Base-by-base conservation (phyloP, 495 filamentous ascomycete species). In the Penicillium arizonense region DNA sequence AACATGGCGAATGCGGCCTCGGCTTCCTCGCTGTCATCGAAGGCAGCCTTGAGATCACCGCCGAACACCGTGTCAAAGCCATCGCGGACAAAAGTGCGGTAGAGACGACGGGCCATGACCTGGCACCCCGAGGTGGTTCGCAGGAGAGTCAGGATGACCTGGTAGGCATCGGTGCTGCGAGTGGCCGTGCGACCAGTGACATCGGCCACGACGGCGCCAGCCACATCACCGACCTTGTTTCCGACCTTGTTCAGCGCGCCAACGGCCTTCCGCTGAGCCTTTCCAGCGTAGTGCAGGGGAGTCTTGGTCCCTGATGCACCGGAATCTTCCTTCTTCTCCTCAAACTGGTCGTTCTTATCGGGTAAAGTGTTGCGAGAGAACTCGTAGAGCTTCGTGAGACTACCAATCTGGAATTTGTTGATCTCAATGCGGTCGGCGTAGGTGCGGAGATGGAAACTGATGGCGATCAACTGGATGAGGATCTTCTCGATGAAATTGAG, bases 401-500 rank as follows among this genome's bases (percentile, higher is more conserved):
- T 87, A 18, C 78, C 84, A 47, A 93, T 91, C 67, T 91, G 87
- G 59, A 92, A 91, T 61, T 96, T 94, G 72, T 96, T 97, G 55
- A 92, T 77, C 44, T 93, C 89, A 58, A 98, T 97, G 11, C 93
- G 82, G 62, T 95, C 90, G 21, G 89, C 85, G 55, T 97, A 97
- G 7, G 93, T 97, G 35, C 93, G 82, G 32, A 87, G 77, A 63
- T 98, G 93, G 67, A 98, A 97, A 59, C 85, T 90, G 57, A 91
- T 88, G 14, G 93, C 92, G 62, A 98, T 96, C 64, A 96, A 83
- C 62, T 97, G 91, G 51, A 96, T 93, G 56, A 96, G 81, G 51
- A 98, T 88, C 75, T 97, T 98, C 65, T 97, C 91, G 40, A 87
- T 77, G 44, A 94, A 82, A 68, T 98, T 97, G 45, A 97, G 72